Conservation (phyloP, 208 protist species). For the Leptomonas pyrrhocoris region DNA sequence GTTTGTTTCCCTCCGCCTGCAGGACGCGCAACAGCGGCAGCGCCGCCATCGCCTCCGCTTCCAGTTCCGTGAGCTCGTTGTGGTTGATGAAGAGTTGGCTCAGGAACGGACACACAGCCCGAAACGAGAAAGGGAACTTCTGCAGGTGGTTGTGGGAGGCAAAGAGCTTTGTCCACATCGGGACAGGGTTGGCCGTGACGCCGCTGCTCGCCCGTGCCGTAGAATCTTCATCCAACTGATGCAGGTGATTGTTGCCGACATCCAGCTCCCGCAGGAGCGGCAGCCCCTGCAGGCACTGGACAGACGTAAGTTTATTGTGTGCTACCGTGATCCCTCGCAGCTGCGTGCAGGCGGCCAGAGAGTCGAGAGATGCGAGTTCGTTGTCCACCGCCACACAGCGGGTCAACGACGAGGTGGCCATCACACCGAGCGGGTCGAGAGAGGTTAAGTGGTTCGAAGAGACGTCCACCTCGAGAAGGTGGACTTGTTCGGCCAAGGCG, state of each 20-base stretch:
- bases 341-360: slow-evolving; percentile 46
- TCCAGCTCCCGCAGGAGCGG: slow-evolving; percentile 64
- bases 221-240: slow-evolving; percentile 15
- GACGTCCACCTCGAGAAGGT: slow-evolving; percentile 48
- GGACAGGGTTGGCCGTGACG: neutral
- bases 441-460: slow-evolving; percentile 69
- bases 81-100: slow-evolving; percentile 81
- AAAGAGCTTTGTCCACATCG: slow-evolving; percentile 62
- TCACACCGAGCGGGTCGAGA: slow-evolving; percentile 39
- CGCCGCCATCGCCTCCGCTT: slow-evolving; percentile 40
- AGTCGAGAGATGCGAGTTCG: slow-evolving; percentile 41
- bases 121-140: slow-evolving; percentile 2
- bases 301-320: slow-evolving; percentile 50
- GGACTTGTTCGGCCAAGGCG: slow-evolving; percentile 41
- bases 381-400: slow-evolving; percentile 39
- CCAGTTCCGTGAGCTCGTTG: slow-evolving; percentile 45
- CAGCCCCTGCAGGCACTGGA: slow-evolving; percentile 41
- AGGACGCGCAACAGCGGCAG: slow-evolving; percentile 74
- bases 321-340: slow-evolving; percentile 51
- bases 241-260: slow-evolving; percentile 62
- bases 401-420: slow-evolving; percentile 23
- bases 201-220: neutral
- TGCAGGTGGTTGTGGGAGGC: slow-evolving; percentile 64
- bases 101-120: slow-evolving; percentile 44
- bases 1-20: slow-evolving; percentile 74